These are phyloP conservation scores for Mucor mucedo DNA, from an alignment of 371 early-diverging fungal species.

Conservation along the genomic window DNA sequence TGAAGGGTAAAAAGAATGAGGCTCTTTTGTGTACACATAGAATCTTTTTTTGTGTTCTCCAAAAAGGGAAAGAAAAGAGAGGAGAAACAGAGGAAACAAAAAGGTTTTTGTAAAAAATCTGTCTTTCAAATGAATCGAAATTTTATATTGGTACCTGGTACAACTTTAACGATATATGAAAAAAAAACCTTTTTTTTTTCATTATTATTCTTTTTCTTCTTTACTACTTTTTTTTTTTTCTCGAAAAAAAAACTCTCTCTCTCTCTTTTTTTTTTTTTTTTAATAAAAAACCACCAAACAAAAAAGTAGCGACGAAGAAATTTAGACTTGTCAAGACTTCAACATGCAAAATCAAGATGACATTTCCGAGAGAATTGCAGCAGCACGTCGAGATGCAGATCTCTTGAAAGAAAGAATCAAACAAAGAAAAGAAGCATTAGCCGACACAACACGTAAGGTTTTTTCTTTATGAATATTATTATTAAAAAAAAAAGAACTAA, in stretches of 20 bases:
- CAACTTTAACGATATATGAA: neutral
- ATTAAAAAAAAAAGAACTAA: neutral
- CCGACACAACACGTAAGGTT: conserved; percentile 89
- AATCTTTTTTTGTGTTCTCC: too few species aligned
- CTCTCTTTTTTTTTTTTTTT: too few species aligned
- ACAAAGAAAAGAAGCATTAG: conserved; percentile 87
- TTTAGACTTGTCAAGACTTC: neutral
- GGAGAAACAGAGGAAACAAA: too few species aligned
- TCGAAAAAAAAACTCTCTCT: neutral
- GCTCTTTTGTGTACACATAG: too few species aligned
- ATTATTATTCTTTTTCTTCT: neutral
- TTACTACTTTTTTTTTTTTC: neutral
- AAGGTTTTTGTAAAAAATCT: neutral
- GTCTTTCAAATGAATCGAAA: neutral
- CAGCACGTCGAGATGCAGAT: conserved; percentile 95
- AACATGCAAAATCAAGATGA: conserved; percentile 48
- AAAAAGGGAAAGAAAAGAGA: too few species aligned
- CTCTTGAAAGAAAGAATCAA: conserved; percentile 93
- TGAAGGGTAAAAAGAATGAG: too few species aligned
- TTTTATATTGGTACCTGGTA: conserved; percentile 8
- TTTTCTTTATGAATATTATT: neutral
- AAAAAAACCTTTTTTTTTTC: neutral
- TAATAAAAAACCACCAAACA: neutral
- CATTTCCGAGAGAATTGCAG: conserved; percentile 87
- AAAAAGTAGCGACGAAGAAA: neutral